A percentile compares a stretch with the other conserved stretches of the same genome.
Conservation (phyloP, 805 yeast species). For the Candida saitoana region DNA sequence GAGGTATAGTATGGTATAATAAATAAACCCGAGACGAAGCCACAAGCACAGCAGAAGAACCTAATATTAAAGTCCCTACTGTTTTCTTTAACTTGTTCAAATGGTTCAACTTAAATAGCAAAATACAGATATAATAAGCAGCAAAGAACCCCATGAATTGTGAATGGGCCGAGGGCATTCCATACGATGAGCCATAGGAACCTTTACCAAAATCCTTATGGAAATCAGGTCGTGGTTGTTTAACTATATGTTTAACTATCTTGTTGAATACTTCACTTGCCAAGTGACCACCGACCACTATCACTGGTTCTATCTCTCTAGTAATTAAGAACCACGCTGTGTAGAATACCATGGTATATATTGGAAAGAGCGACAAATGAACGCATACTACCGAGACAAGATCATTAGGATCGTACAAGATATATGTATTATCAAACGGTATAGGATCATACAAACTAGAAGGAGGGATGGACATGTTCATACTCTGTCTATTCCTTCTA, state of each 20-base stretch:
- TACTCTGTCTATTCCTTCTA: too few relatives aligned
- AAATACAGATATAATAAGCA: constrained; percentile 48
- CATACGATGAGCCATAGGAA: constrained; percentile 58
- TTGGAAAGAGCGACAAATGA: constrained; percentile 75
- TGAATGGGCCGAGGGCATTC: constrained; percentile 97
- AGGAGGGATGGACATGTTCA: neutral
- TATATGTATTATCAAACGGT: constrained; percentile 85
- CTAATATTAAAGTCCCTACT: constrained; percentile 24
- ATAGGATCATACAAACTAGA: constrained; percentile 19
- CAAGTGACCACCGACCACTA: constrained; percentile 83
- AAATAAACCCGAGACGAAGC: constrained; percentile 72
- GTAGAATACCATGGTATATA: constrained; percentile 70
- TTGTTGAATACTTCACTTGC: constrained; percentile 70
- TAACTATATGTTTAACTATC: constrained; percentile 56
- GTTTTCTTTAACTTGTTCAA: constrained; percentile 23
- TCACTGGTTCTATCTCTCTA: constrained; percentile 79
- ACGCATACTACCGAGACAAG: constrained; percentile 58
- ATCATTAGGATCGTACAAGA: constrained; percentile 70
- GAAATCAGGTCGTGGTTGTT: constrained; percentile 72
- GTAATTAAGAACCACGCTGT: constrained; percentile 79
- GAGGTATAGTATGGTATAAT: constrained; percentile 68
- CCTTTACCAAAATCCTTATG: constrained; percentile 44
- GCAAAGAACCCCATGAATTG: constrained; percentile 90
- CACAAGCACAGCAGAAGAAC: constrained; percentile 38
- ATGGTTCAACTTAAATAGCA: constrained; percentile 38